A percentile compares a stretch with the other conserved stretches of the same genome.
Conservation (phyloP, 2,329 filamentous ascomycete genomes). For the Sarocladium oryzae region DNA sequence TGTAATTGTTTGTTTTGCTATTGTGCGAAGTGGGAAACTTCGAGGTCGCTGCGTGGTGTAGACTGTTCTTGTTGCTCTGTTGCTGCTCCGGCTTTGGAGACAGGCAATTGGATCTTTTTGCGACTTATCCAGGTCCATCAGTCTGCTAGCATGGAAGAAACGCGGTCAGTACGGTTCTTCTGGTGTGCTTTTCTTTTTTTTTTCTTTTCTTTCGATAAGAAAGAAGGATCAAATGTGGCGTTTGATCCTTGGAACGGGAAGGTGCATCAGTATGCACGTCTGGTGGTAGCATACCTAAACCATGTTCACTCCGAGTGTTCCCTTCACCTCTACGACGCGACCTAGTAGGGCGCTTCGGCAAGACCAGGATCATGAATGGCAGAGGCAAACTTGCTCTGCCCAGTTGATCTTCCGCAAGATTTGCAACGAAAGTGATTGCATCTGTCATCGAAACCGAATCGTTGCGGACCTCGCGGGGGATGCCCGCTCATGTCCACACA, state of each 20-base stretch:
- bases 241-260: background rate
- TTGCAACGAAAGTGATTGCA: background rate
- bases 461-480: no score
- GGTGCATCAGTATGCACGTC: background rate
- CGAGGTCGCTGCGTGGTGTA: background rate
- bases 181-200: background rate
- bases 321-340: background rate
- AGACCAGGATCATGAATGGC: background rate
- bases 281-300: slow-evolving; percentile 6
- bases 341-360: slow-evolving; percentile 3
- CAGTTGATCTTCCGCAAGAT: no score
- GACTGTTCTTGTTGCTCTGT: background rate
- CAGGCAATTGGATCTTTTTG: slow-evolving; percentile 10
- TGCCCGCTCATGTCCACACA: no score
- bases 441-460: background rate
- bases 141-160: slow-evolving; percentile 3
- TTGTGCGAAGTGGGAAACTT: background rate
- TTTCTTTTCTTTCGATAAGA: no score
- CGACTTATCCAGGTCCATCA: slow-evolving; percentile 9
- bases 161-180: background rate
- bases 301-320: background rate
- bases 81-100: slow-evolving; percentile 7
- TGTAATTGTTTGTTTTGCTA: background rate
- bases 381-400: background rate
- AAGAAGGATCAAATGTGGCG: no score